Conservation (phyloP, 345 rosid genomes). For the Raphanus raphanistrum region DNA sequence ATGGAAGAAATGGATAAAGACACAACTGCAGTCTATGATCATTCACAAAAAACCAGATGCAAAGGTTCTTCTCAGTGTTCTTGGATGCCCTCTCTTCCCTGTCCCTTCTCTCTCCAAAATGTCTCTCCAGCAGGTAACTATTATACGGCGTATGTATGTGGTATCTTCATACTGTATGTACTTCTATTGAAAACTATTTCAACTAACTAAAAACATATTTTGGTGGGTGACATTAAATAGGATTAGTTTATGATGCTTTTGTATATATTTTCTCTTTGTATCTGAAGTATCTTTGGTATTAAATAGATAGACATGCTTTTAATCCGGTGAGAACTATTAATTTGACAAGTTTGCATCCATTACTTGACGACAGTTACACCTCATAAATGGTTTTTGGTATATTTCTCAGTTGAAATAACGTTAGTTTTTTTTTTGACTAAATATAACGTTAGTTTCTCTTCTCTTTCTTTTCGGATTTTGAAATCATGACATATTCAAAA, state of each 20-base stretch:
- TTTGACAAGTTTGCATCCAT: slow-evolving; percentile 9
- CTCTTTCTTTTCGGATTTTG: neutral
- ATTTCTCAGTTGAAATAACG: neutral
- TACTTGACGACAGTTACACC: slow-evolving; percentile 17
- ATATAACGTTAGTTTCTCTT: neutral
- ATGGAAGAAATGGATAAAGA: slow-evolving; percentile 74
- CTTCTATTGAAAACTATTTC: neutral
- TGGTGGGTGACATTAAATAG: slow-evolving; percentile 14
- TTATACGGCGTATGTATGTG: neutral
- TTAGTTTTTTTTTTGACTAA: no score
- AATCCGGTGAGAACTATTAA: slow-evolving; percentile 21
- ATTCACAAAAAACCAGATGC: slow-evolving; percentile 58
- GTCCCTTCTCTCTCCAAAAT: slow-evolving; percentile 50
- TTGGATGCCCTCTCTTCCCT: slow-evolving; percentile 92
- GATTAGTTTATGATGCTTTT: neutral
- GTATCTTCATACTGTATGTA: neutral
- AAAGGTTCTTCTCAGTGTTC: slow-evolving; percentile 71
- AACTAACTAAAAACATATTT: neutral
- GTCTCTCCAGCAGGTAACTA: slow-evolving; percentile 50
- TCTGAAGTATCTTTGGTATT: neutral
- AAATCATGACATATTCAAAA: neutral
- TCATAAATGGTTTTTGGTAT: slow-evolving; percentile 11
- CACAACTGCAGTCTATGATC: slow-evolving; percentile 49
- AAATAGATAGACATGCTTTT: slow-evolving; percentile 20
- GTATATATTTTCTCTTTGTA: neutral